A percentile compares a stretch with the other conserved stretches of the same genome.
These are phyloP conservation scores for Coniella lustricola DNA, from an alignment of 2,329 filamentous ascomycete species.

Conservation along the genomic window DNA sequence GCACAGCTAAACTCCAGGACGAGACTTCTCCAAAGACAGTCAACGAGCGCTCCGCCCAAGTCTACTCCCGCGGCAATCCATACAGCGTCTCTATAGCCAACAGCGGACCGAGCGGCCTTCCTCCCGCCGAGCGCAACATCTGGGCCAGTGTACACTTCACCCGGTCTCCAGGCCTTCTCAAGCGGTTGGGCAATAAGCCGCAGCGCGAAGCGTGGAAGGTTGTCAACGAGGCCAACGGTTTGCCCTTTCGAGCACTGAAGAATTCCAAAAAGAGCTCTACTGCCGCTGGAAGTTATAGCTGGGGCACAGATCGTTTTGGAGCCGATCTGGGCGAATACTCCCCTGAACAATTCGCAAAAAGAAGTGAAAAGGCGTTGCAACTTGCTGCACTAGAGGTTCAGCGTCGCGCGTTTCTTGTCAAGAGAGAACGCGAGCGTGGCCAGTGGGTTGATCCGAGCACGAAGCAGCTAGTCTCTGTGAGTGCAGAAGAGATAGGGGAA, in stretches of 20 bases:
- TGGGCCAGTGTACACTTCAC: constrained; percentile 43
- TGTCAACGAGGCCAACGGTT: constrained; percentile 40
- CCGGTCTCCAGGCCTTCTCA: constrained; percentile 29
- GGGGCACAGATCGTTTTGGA: constrained; percentile 46
- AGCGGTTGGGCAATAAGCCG: constrained; percentile 34
- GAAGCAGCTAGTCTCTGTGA: constrained; percentile 20
- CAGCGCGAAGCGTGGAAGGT: constrained; percentile 53
- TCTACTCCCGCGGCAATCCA: constrained; percentile 45
- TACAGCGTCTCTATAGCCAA: constrained; percentile 38
- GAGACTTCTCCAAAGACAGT: constrained; percentile 36
- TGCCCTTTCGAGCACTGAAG: constrained; percentile 39
- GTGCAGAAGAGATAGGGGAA: constrained; percentile 34
- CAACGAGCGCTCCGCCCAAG: constrained; percentile 39
- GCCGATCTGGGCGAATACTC: constrained; percentile 42
- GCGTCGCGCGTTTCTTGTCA: constrained; percentile 37
- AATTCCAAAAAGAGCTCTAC: constrained; percentile 3
- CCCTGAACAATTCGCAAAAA: constrained; percentile 37
- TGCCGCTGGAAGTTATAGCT: constrained; percentile 26
- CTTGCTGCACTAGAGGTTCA: constrained; percentile 37
- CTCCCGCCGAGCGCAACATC: constrained; percentile 40
- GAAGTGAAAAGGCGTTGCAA: constrained; percentile 33
- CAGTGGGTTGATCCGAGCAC: constrained; percentile 16
- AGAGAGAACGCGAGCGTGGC: constrained; percentile 25
- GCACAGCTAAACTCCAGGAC: constrained; percentile 24
- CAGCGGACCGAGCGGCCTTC: constrained; percentile 37